These are phyloP conservation scores for Penicillium frequentans DNA, from an alignment of 2,329 filamentous ascomycete species.

Conservation along the genomic window DNA sequence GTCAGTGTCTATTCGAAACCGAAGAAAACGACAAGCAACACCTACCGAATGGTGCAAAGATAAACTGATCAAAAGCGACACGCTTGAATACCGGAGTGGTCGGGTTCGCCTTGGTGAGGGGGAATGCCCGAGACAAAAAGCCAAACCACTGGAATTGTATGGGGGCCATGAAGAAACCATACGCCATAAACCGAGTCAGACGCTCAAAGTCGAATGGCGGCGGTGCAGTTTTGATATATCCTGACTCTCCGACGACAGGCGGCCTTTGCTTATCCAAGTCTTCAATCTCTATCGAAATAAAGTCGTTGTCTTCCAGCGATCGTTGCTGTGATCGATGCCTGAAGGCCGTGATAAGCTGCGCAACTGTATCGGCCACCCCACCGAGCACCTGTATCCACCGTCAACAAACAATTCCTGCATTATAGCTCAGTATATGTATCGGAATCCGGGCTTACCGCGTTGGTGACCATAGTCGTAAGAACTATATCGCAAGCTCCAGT, in stretches of 20 bases:
- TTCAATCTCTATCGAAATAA: conserved; percentile 81
- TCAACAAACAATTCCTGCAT: conserved; percentile 1
- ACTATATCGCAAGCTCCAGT: conserved; percentile 51
- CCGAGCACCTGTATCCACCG: conserved; percentile 64
- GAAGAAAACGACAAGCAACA: neutral
- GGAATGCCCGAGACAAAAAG: conserved; percentile 78
- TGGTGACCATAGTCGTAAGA: conserved; percentile 98
- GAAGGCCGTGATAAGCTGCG: conserved; percentile 86
- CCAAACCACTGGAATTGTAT: conserved; percentile 95
- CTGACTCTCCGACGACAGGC: conserved; percentile 63
- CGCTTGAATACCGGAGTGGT: conserved; percentile 81
- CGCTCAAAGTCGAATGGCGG: conserved; percentile 95
- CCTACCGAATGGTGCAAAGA: conserved; percentile 85
- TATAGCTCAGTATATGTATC: neutral
- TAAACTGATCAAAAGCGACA: conserved; percentile 86
- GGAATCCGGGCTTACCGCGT: conserved; percentile 64
- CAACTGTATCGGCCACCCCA: conserved; percentile 93
- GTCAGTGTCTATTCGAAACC: neutral
- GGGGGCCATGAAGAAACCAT: conserved; percentile 94
- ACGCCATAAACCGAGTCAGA: conserved; percentile 92
- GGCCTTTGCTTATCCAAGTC: conserved; percentile 82
- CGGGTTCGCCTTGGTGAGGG: conserved; percentile 73
- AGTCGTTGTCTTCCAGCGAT: conserved; percentile 58
- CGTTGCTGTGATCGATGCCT: conserved; percentile 60
- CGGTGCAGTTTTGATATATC: conserved; percentile 63